A percentile compares a stretch with the other conserved stretches of the same genome.
phyloP scores from a whole-genome alignment of 768 basidiomycete genomes.

The Mycena chlorophos region DNA sequence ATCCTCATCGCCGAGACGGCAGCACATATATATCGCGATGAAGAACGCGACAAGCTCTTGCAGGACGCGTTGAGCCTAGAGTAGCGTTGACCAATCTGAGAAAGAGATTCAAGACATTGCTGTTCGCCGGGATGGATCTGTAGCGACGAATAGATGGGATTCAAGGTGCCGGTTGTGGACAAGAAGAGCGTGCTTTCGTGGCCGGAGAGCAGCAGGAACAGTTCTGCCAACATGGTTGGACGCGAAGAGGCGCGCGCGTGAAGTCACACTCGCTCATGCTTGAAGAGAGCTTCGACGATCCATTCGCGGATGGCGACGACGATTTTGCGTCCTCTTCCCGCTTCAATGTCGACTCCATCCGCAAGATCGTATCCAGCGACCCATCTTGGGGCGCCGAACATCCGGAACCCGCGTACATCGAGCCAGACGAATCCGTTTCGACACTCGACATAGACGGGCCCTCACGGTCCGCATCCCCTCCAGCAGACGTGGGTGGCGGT shows the following conservation, averaged over 20 bases:
- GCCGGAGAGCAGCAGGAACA: constrained; percentile 83
- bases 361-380: constrained; percentile 50
- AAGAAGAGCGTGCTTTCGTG: constrained; percentile 82
- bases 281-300: constrained; percentile 76
- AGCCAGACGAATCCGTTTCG: constrained; percentile 53
- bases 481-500: neutral
- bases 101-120: constrained; percentile 79
- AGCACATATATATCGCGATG: constrained; percentile 70
- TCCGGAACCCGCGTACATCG: constrained; percentile 35
- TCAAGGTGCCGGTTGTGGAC: constrained; percentile 53
- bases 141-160: constrained; percentile 65
- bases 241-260: neutral
- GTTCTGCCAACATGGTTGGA: constrained; percentile 77
- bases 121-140: constrained; percentile 86
- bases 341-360: constrained; percentile 62
- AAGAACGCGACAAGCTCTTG: constrained; percentile 49
- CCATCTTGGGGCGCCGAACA: constrained; percentile 35
- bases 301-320: constrained; percentile 63
- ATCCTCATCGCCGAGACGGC: constrained; percentile 74
- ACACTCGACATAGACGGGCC: constrained; percentile 55
- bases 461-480: constrained; percentile 19
- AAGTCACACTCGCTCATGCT: constrained; percentile 31
- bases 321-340: constrained; percentile 44
- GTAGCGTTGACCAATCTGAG: constrained; percentile 73
- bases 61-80: constrained; percentile 66